phyloP scores from a whole-genome alignment of 768 basidiomycete species.

The Lactarius sp. region DNA sequence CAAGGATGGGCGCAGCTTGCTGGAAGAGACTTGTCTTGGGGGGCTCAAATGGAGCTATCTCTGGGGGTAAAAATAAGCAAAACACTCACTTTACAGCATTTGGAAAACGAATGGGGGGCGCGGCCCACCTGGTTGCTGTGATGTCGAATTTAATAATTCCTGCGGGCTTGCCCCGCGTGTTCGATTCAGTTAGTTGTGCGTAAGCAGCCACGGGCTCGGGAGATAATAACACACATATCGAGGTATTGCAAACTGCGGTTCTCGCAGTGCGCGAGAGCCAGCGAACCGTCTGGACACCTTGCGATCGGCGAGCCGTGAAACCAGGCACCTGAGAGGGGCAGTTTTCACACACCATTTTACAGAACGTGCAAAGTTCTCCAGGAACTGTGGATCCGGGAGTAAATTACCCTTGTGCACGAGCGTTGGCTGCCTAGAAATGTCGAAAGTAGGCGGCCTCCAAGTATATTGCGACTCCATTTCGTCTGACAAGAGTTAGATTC shows the following conservation, averaged over 20 bases:
- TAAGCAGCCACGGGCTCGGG: too few relatives aligned
- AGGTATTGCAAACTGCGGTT: conserved; percentile 59
- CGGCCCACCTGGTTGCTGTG: conserved; percentile 6
- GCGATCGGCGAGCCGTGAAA: background rate
- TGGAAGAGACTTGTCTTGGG: conserved; percentile 27
- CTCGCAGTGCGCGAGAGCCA: conserved; percentile 64
- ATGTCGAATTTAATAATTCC: conserved; percentile 4
- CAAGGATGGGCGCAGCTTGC: conserved; percentile 71
- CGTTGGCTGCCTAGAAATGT: conserved; percentile 14
- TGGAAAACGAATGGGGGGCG: background rate
- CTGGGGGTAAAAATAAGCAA: background rate
- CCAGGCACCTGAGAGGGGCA: background rate
- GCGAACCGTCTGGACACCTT: conserved; percentile 76
- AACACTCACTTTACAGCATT: background rate
- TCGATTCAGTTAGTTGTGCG: background rate
- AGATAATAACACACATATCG: conserved; percentile 38
- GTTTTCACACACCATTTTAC: conserved; percentile 22
- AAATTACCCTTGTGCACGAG: conserved; percentile 6
- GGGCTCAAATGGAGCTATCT: conserved; percentile 1
- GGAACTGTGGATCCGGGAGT: conserved; percentile 12
- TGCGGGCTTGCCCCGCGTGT: conserved; percentile 3
- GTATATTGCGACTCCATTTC: conserved; percentile 9
- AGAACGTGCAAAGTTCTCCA: conserved; percentile 24
- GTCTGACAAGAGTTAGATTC: background rate
- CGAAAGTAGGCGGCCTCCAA: conserved; percentile 23